Percentiles rank a stretch among this genome's conserved stretches.
Evolutionary conservation across 208 protist genomes (phyloP).

Genomic region (Angomonas desouzai): DNA sequence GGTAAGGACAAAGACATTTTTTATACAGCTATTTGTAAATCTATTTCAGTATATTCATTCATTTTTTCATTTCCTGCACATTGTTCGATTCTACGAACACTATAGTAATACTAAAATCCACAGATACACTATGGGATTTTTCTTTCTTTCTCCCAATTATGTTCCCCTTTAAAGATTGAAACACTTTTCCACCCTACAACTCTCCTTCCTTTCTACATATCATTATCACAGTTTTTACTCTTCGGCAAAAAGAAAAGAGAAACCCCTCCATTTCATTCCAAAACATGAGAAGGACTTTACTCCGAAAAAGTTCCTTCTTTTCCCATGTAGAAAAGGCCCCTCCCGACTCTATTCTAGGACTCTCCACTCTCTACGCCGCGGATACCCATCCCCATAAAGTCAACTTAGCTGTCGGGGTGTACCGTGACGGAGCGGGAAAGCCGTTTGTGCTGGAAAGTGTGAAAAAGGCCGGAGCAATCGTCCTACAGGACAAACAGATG

Average conservation of each 20-base stretch:
- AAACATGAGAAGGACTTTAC: neutral
- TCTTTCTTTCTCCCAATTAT: too few species aligned
- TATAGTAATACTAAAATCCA: too few species aligned
- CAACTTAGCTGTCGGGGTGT: conserved; percentile 96
- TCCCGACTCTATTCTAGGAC: conserved; percentile 72
- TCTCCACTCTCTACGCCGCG: conserved; percentile 44
- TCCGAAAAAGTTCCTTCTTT: conserved; percentile 25
- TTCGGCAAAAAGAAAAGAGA: neutral
- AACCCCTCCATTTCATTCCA: neutral
- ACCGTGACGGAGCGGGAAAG: conserved; percentile 91
- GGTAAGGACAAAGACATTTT: too few species aligned
- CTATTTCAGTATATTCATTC: too few species aligned
- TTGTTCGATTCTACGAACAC: too few species aligned
- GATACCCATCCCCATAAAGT: conserved; percentile 91
- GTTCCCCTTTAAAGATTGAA: too few species aligned
- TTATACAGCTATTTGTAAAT: too few species aligned
- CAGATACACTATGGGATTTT: too few species aligned
- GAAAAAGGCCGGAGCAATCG: conserved; percentile 44
- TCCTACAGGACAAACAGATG: conserved; percentile 44
- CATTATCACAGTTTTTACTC: too few species aligned
- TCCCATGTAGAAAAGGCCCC: conserved; percentile 36
- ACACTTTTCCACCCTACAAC: too few species aligned
- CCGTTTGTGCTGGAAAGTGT: conserved; percentile 92
- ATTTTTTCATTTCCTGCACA: too few species aligned
- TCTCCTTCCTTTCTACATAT: too few species aligned